Evolutionary conservation across 108 stramenopile species (phyloP).

Genomic region (Schizochytrium sp.): DNA sequence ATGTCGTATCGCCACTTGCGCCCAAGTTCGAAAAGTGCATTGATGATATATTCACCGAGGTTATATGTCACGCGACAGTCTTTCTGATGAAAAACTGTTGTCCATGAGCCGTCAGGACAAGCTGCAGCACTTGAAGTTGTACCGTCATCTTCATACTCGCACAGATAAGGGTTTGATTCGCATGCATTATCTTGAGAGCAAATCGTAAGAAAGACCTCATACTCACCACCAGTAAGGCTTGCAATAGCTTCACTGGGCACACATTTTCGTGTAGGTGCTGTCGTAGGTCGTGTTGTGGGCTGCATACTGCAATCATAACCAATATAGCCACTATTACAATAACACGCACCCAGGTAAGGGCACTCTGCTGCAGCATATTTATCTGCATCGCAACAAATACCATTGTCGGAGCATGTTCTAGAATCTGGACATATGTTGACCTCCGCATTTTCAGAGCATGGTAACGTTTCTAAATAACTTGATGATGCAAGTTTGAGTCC

Average conservation of each 20-base stretch:
- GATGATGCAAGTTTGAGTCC: background rate
- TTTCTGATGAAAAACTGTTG: background rate
- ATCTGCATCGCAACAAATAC: constrained; percentile 36
- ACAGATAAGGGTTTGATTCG: background rate
- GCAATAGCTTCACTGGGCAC: constrained; percentile 18
- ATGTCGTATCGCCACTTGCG: constrained; percentile 48
- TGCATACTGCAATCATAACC: constrained; percentile 59
- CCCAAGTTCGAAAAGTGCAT: constrained; percentile 29
- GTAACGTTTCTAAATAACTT: background rate
- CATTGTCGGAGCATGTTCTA: background rate
- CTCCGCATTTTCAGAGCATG: background rate
- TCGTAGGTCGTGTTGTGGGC: constrained; percentile 15
- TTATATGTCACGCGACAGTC: constrained; percentile 40
- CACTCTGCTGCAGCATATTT: background rate
- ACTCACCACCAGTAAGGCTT: background rate
- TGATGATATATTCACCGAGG: constrained; percentile 26
- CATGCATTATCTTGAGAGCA: constrained; percentile 9
- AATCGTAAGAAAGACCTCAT: background rate
- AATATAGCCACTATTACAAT: constrained; percentile 22
- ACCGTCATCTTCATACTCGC: constrained; percentile 5
- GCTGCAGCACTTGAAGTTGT: background rate
- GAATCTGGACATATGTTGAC: background rate
- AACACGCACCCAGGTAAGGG: background rate
- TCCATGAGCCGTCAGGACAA: constrained; percentile 29
- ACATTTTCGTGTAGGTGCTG: background rate